These are phyloP conservation scores for Epichloe elymi DNA, from an alignment of 2,329 filamentous ascomycete genomes.

Conservation along the genomic window DNA sequence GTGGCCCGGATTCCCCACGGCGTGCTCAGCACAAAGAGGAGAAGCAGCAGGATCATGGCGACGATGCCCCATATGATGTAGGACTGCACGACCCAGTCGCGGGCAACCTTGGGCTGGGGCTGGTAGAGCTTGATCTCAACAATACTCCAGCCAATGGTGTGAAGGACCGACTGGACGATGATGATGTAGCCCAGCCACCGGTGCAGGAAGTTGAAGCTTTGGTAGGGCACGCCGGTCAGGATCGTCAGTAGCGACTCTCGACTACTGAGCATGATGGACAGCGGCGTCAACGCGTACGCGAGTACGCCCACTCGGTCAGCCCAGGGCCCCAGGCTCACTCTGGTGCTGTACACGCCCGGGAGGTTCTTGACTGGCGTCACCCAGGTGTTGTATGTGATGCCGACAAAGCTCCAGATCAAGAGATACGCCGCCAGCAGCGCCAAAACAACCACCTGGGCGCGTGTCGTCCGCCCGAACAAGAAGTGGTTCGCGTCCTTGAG, in stretches of 20 bases:
- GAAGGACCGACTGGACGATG: slow-evolving; percentile 50
- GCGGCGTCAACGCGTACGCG: slow-evolving; percentile 60
- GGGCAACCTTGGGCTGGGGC: slow-evolving; percentile 49
- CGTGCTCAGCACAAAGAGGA: slow-evolving; percentile 47
- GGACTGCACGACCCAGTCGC: slow-evolving; percentile 43
- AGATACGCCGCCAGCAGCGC: slow-evolving; percentile 47
- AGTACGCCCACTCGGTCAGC: slow-evolving; percentile 56
- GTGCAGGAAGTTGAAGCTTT: slow-evolving; percentile 66
- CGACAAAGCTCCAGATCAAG: slow-evolving; percentile 54
- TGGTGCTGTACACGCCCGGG: slow-evolving; percentile 46
- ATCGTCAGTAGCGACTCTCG: slow-evolving; percentile 58
- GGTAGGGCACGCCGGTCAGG: slow-evolving; percentile 61
- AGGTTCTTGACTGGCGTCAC: slow-evolving; percentile 50
- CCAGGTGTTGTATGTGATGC: slow-evolving; percentile 56
- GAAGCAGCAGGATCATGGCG: slow-evolving; percentile 49
- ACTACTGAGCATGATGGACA: slow-evolving; percentile 53
- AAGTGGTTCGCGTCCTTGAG: slow-evolving; percentile 44
- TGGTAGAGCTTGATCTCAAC: slow-evolving; percentile 55
- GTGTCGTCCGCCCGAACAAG: slow-evolving; percentile 55
- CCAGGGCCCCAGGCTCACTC: slow-evolving; percentile 53
- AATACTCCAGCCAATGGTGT: slow-evolving; percentile 59
- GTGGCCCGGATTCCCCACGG: slow-evolving; percentile 46
- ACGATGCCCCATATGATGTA: slow-evolving; percentile 66
- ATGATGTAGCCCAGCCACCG: slow-evolving; percentile 67
- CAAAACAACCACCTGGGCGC: slow-evolving; percentile 53